A percentile compares a stretch with the other conserved stretches of the same genome.
Evolutionary conservation across 2,329 filamentous ascomycete genomes (phyloP).

Genomic region (Fragosphaeria purpurea): DNA sequence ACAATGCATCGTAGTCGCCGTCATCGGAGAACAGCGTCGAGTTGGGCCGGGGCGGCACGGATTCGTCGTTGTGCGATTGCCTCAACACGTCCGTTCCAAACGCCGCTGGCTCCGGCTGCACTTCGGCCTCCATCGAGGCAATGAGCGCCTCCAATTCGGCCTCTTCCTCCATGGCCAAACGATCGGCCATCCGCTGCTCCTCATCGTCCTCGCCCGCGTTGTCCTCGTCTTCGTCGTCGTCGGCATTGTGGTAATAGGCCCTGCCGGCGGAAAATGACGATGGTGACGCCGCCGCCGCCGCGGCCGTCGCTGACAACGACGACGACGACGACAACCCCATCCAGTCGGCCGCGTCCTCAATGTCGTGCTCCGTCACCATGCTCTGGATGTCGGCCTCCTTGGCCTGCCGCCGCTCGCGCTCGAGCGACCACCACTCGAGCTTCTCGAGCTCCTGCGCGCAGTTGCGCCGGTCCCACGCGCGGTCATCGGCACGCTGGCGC

Average conservation of each 20-base stretch:
- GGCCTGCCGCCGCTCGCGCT: constrained; percentile 27
- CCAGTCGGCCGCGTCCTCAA: constrained; percentile 38
- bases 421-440: constrained; percentile 31
- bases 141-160: constrained; percentile 49
- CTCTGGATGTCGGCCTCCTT: constrained; percentile 29
- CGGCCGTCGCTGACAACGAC: neutral
- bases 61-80: neutral
- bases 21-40: constrained; percentile 39
- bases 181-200: constrained; percentile 45
- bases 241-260: neutral
- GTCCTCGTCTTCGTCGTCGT: neutral
- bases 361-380: constrained; percentile 38
- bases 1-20: constrained; percentile 51
- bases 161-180: constrained; percentile 40
- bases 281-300: neutral
- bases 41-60: constrained; percentile 19
- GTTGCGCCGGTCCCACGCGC: constrained; percentile 48
- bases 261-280: constrained; percentile 4
- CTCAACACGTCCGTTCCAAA: too few relatives aligned
- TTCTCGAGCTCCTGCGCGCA: constrained; percentile 50
- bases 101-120: constrained; percentile 11
- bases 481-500: constrained; percentile 49
- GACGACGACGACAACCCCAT: constrained; percentile 15
- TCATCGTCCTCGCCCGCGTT: constrained; percentile 13
- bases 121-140: constrained; percentile 29